Base-by-base conservation (phyloP, 805 yeast species). In the Wickerhamomyces chambardii region DNA sequence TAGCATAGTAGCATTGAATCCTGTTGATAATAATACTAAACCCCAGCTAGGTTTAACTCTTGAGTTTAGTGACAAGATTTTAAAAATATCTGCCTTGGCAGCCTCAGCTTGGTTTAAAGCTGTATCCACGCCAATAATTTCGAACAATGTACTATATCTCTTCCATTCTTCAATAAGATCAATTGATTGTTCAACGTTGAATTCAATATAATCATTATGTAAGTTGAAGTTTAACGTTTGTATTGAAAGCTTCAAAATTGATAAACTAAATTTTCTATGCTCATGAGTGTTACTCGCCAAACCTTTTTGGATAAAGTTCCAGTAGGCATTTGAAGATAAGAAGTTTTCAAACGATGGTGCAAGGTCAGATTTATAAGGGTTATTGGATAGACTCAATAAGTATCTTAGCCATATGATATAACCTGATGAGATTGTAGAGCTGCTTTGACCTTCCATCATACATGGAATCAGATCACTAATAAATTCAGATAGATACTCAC, bases 51-150 rank as follows among this genome's bases (percentile, higher is more conserved):
- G 66, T 26, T 78, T 77, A 34, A 86, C 68, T 17, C 58, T 44
- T 0, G 84, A 72, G 2, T 54, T 41, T 3, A 71, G 66, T 0
- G 65, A 50, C 17, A 84, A 63, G 12, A 84, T 53, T 2, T 58
- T 59, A 2, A 74, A 51, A 30, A 87, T 71, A 46, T 84, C 95
- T 7, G 59, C 58, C 1, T 70, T 56, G 0, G 92, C 90, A 11
- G 85, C 95, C 45, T 78, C 78, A 1, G 89, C 76, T 55, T 89
- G 96, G 46, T 89, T 87, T 46, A 84, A 58, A 0, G 95, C 83
- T 0, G 95, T 76, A 52, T 87, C 96, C 28, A 87, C 68, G 1
- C 86, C 92, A 19, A 84, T 59, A 32, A 87, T 82, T 49, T 87
- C 95, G 47, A 74, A 81, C 12, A 87, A 57, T 0, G 95, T 84